phyloP scores from a whole-genome alignment of 495 filamentous ascomycete species.

The Xylaria bambusicola region DNA sequence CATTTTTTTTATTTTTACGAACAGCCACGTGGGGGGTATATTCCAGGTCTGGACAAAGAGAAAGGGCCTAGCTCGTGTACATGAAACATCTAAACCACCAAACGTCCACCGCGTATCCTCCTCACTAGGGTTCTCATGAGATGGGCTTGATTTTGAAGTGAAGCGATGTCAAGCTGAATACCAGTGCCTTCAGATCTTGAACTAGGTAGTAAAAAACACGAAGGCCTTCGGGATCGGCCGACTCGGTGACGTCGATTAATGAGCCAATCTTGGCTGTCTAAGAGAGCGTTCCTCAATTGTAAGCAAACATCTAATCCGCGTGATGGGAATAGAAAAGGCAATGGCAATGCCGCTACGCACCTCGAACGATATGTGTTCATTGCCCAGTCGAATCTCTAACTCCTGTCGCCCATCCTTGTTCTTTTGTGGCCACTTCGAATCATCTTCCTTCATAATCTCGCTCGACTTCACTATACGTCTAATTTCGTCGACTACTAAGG shows the following conservation, averaged over 20 bases:
- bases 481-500: constrained; percentile 89
- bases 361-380: constrained; percentile 98
- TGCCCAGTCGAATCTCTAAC: constrained; percentile 90
- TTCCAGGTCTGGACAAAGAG: constrained; percentile 23
- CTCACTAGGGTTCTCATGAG: constrained; percentile 38
- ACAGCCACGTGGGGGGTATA: constrained; percentile 32
- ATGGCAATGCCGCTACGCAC: too few relatives aligned
- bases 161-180: constrained; percentile 93
- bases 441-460: constrained; percentile 99
- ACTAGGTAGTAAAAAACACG: constrained; percentile 99
- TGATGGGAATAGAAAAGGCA: too few relatives aligned
- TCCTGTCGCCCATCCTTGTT: constrained; percentile 99
- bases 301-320: constrained; percentile 29
- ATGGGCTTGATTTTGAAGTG: constrained; percentile 99
- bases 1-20: constrained; percentile 25
- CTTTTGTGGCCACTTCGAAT: constrained; percentile 99
- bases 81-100: constrained; percentile 22
- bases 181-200: constrained; percentile 94
- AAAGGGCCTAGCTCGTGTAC: constrained; percentile 26
- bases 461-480: constrained; percentile 96
- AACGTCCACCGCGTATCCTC: constrained; percentile 1
- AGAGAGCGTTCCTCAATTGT: constrained; percentile 22
- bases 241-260: constrained; percentile 93
- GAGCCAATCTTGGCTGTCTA: constrained; percentile 99
- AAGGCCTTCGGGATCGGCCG: constrained; percentile 91